phyloP scores from a whole-genome alignment of 345 rosid species.

The Gossypium longicalyx region DNA sequence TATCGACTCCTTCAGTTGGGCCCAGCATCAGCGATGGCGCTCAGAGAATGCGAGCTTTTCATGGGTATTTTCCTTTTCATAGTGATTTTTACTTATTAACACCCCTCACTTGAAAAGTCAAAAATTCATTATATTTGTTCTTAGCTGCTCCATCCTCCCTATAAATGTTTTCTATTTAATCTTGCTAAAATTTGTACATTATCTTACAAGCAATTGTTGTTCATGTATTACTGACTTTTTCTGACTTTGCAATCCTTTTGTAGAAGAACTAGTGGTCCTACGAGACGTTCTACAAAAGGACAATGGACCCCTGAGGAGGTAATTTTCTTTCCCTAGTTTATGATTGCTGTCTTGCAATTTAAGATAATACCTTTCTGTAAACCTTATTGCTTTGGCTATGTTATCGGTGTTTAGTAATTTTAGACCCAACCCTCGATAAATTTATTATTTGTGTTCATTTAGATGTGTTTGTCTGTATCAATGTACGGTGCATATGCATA shows the following conservation, averaged over 20 bases:
- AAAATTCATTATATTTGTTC: neutral
- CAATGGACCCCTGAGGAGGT: conserved; percentile 99
- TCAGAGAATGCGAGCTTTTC: conserved; percentile 49
- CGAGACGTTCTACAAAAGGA: conserved; percentile 96
- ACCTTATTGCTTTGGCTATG: neutral
- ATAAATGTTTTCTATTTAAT: neutral
- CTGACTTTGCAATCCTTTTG: conserved; percentile 17
- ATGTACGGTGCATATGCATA: neutral
- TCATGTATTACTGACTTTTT: neutral
- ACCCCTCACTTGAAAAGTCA: neutral
- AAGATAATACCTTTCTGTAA: too few species aligned
- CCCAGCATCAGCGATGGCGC: conserved; percentile 30
- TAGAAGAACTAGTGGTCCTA: conserved; percentile 96
- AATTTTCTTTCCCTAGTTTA: neutral
- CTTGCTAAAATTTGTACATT: neutral
- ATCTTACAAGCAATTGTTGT: neutral
- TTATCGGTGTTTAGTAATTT: neutral
- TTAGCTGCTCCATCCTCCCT: neutral
- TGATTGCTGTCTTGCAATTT: neutral
- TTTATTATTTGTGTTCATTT: neutral
- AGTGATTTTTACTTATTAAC: neutral
- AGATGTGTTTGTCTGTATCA: neutral
- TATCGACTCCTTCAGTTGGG: conserved; percentile 55
- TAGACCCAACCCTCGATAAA: neutral
- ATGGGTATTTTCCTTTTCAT: conserved; percentile 50